These are phyloP conservation scores for Xylona heveae DNA, from an alignment of 495 filamentous ascomycete species.

Conservation along the genomic window DNA sequence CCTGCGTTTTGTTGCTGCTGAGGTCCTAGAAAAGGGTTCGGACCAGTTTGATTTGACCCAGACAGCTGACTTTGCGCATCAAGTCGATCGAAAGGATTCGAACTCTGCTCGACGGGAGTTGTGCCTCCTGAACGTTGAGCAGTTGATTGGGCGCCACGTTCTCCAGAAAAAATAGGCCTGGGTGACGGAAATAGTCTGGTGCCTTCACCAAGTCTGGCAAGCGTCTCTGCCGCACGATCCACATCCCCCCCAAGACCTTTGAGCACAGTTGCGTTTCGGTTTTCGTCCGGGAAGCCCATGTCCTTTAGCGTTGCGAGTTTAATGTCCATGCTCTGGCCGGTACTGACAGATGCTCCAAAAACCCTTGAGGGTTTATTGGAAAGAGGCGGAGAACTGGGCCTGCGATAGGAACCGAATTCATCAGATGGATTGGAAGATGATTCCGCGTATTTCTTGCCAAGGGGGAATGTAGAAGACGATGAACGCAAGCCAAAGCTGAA, in stretches of 20 bases:
- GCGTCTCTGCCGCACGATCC: constrained; percentile 61
- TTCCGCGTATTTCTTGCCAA: constrained; percentile 13
- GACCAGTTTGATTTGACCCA: constrained; percentile 25
- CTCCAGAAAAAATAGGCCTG: constrained; percentile 17
- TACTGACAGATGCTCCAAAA: constrained; percentile 43
- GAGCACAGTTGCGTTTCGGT: constrained; percentile 55
- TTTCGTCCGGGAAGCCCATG: constrained; percentile 84
- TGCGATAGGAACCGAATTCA: constrained; percentile 7
- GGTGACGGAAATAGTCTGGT: constrained; percentile 12
- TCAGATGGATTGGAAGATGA: constrained; percentile 7
- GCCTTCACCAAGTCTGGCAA: constrained; percentile 59
- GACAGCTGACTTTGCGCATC: constrained; percentile 37
- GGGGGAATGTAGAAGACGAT: constrained; percentile 46
- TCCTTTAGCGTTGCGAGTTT: constrained; percentile 64
- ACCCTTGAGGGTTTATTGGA: constrained; percentile 36
- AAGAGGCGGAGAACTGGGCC: constrained; percentile 13
- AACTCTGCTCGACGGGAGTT: constrained; percentile 9
- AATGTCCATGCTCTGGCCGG: constrained; percentile 33
- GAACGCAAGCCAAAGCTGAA: constrained; percentile 54
- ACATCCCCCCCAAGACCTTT: constrained; percentile 65
- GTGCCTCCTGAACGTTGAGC: constrained; percentile 12
- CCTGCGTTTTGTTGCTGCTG: constrained; percentile 11
- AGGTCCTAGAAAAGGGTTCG: constrained; percentile 24
- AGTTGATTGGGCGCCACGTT: constrained; percentile 8
- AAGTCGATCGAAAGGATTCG: constrained; percentile 29